Base-by-base conservation (phyloP, 176 grass and related monocot species). In the Raddia guianensis region DNA sequence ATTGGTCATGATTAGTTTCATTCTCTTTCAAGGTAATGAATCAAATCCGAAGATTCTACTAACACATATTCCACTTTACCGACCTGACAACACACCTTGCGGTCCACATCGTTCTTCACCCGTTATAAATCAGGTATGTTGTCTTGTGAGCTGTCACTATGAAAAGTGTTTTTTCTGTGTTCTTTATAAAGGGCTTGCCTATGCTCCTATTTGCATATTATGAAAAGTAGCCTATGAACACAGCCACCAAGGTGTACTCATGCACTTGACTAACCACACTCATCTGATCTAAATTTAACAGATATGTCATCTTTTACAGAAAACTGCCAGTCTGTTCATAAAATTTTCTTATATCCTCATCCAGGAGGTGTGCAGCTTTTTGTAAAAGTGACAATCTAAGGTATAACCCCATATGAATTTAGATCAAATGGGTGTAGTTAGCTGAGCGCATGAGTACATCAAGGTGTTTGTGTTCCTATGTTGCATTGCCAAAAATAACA, bases 61-160 rank as follows among this genome's bases (percentile, higher is more conserved):
- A 79, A 95, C 90, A 72, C 92, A 98, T 77, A 95, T 98, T 73
- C 95, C 95, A 66, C 92, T 98, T 44, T 93, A 98, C 84, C 95
- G 90, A 62, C 82, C 90, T 50, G 79, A 93, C 59, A 82, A 86
- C 63, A 93, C 95, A 40, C 37, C 78, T 57, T 98, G 96, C 84
- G 96, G 96, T 19, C 81, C 88, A 64, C 77, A 98, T 80, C 86
- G 96, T 81, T 93, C 92, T 82, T 95, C 92, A 80, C 82, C 88
- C 90, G 51, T 95, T 81, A 91, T 98, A 80, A 93, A 93, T 85
- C 96, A 98, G 90, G 96, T 98, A 88, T 50, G 14, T 79, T 66
- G 44, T 70, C 53, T 63, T 42, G 45, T 84, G 15, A 57, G 32
- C 2, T 42, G 45, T 84, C 16, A 57, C 42, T 3, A 21, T 27